Percentiles rank a stretch among this genome's conserved stretches.
Evolutionary conservation across 176 grass and related monocot species (phyloP).

Genomic region (Zoysia japonica): DNA sequence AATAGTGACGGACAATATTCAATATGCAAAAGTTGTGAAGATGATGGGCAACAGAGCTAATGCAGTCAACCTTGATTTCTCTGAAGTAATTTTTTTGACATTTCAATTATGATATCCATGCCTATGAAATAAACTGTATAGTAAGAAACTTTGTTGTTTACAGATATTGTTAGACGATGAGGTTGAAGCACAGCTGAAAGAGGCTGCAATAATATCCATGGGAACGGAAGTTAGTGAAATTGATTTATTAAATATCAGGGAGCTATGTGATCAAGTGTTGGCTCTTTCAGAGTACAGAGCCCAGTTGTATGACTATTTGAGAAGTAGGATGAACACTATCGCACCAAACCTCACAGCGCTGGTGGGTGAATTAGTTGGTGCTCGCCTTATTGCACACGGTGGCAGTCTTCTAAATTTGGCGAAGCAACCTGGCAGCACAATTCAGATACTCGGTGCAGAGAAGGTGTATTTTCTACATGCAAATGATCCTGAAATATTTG

Average conservation of each 20-base stretch:
- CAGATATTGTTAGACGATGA: slow-evolving; percentile 77
- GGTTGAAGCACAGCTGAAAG: slow-evolving; percentile 72
- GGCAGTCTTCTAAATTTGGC: slow-evolving; percentile 90
- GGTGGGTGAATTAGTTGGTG: slow-evolving; percentile 89
- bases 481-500: slow-evolving; percentile 3
- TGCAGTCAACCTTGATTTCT: slow-evolving; percentile 79
- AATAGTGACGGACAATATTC: slow-evolving; percentile 87
- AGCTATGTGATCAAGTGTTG: slow-evolving; percentile 88
- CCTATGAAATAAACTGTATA: neutral
- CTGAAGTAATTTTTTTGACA: slow-evolving; percentile 54
- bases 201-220: slow-evolving; percentile 87
- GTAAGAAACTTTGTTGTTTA: slow-evolving; percentile 29
- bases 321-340: slow-evolving; percentile 89
- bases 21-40: slow-evolving; percentile 85
- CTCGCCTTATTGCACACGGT: slow-evolving; percentile 90
- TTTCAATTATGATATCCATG: neutral
- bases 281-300: slow-evolving; percentile 93
- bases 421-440: slow-evolving; percentile 90
- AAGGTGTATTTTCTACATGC: slow-evolving; percentile 65
- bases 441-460: slow-evolving; percentile 96
- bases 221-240: slow-evolving; percentile 90
- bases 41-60: slow-evolving; percentile 72
- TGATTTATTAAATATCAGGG: slow-evolving; percentile 80
- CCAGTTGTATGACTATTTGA: slow-evolving; percentile 80
- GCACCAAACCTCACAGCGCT: slow-evolving; percentile 90